Conservation (phyloP, 2,329 filamentous ascomycete genomes). For the Penicillium crustosum region DNA sequence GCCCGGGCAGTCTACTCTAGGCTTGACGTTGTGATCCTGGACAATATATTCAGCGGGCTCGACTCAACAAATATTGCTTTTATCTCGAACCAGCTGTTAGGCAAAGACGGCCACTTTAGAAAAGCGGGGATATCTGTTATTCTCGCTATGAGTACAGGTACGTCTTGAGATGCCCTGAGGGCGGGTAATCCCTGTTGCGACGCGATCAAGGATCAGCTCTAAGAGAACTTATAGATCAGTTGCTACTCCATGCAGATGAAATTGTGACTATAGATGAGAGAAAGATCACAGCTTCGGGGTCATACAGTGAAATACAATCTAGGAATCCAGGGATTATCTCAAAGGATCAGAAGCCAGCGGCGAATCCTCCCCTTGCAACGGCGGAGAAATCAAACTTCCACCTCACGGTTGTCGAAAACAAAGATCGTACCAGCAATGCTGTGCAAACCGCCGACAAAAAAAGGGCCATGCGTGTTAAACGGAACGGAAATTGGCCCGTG, state of each 20-base stretch:
- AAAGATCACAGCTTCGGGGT: background rate
- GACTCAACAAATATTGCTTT: background rate
- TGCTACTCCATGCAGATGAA: background rate
- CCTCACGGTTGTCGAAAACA: background rate
- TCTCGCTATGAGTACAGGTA: background rate
- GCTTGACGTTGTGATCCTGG: constrained; percentile 5
- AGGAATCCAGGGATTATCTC: background rate
- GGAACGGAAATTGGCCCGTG: background rate
- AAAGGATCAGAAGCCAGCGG: background rate
- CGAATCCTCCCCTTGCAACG: background rate
- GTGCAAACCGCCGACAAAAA: background rate
- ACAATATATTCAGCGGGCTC: constrained; percentile 10
- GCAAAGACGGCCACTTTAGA: background rate
- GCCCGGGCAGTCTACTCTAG: constrained; percentile 13
- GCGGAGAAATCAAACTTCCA: background rate
- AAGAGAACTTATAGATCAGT: background rate
- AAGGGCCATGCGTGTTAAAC: background rate
- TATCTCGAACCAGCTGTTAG: background rate
- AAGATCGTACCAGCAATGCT: too few relatives aligned
- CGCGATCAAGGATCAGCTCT: background rate
- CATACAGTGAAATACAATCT: background rate
- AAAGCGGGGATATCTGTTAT: background rate
- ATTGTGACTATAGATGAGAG: background rate
- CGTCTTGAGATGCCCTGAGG: background rate
- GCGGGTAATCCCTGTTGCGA: background rate